Base-by-base conservation (phyloP, 2,329 filamentous ascomycete species). In the Pestalotiopsis sp. region DNA sequence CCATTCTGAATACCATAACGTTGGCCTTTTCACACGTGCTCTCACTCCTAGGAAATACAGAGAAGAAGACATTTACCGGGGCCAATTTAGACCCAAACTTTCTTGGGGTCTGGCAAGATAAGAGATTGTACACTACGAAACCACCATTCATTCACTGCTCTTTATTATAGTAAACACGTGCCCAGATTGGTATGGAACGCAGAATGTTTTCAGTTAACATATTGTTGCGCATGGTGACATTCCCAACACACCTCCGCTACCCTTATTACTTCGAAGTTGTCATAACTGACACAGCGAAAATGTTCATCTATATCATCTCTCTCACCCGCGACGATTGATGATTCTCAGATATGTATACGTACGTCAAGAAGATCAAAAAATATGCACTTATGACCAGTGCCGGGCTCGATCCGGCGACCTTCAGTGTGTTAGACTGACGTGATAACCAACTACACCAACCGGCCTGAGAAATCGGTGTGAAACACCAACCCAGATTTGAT, bases 351-450 rank as follows among this genome's bases (percentile, higher is more conserved):
- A n/a, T 23, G n/a, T 36, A 20, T 27, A 23, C 61, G 5, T 17
- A n/a, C 17, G 41, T 13, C n/a, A 49, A 9, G 49, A 64, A 11
- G 20, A 20, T 2, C 41, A 65, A 65, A 65, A 65, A 58, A 63
- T 27, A 61, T 17, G 14, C 25, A 60, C 14, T n/a, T 52, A 38
- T 77, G 76, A 77, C 74, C 73, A 72, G 73, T 73, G 74, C 75
- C 75, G 76, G 76, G 75, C 73, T 78, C 75, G 76, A 78, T 78
- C 76, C 74, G 75, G 74, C 74, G 76, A 79, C 77, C 77, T 79
- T 79, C 76, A 79, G 77, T 79, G 76, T 79, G 80, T 83, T 83
- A 83, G 80, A 82, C 81, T 82, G 80, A 83, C 78, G 81, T 83
- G 81, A 83, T 83, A 82, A 83, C 81, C 81, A 82, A 83, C 81